Evolutionary conservation across 192 early-diverging fungal genomes (phyloP), one percentile per base, ranked within the genome.

Genomic region (Rhizophagus sp.): DNA sequence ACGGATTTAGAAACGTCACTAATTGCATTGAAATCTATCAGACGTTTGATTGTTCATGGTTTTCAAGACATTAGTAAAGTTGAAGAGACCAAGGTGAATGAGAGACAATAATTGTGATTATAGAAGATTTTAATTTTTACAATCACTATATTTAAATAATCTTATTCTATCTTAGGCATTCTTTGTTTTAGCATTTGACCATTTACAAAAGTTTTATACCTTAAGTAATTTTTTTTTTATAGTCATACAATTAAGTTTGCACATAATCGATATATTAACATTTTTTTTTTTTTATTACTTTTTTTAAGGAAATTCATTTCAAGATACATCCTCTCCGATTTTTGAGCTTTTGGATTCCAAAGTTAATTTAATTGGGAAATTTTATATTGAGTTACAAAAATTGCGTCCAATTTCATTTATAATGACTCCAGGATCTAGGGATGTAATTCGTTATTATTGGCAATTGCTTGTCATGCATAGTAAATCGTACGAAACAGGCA

Each of bases 381-480:
- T 97, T 36, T 95, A 94, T 80, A 75, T 94, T 68, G 91, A 94
- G 75, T 81, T 95, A 19, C 89, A 93, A 81, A 90, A 89, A 74
- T 78, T 87, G 1, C 89, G 93, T 50, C 88, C 93, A 1, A 85
- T 93, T 6, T 86, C 88, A 8, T 95, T 93, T 78, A 88, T 92
- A 30, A 81, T 90, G 2, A 84, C 87, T 11, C 91, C 92, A 12
- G 84, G 86, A 7, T 87, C 90, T 41, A 81, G 90, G 8, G 88
- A 87, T 44, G 89, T 96, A 44, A 82, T 96, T 72, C 79, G 82
- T 50, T 95, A 90, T 85, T 97, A 96, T 85, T 95, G 94, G 93
- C 79, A 84, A 24, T 78, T 90, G 70, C 79, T 94, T 24, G 88
- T 80, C 22, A 80, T 63, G 24, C 72, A 77, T 61, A 66, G 76